Evolutionary conservation across 2,329 filamentous ascomycete genomes (phyloP), one percentile per base, ranked within the genome.

Genomic region (Neofusicoccum cordaticola): DNA sequence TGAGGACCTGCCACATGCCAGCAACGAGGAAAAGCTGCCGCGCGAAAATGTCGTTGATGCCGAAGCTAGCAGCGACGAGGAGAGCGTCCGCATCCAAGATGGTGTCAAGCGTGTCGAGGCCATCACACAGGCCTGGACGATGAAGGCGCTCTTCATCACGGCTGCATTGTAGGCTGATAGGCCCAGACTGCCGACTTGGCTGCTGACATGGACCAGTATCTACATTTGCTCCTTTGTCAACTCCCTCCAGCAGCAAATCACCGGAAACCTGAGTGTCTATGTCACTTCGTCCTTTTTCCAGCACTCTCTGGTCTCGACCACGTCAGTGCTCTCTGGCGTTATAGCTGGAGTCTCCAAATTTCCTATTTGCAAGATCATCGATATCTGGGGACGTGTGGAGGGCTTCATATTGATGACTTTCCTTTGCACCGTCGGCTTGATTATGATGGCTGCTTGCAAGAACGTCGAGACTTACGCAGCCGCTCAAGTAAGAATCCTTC

Each of bases 361-460:
- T 6, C 85, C 87, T 0, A 82, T 88, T 67, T 87, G 88, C 62
- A 90, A 90, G 74, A 79, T 90, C 17, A 80, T 90, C 61, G 86
- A 91, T 75, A 80, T 88, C 42, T 90, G 86, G 80, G 88, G 88
- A 64, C 85, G 88, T 39, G 83, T 87, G 13, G 84, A 89, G 71
- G 88, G 86, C 13, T 85, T 88, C 69, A 74, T 82, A 19, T 65
- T 88, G 35, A 85, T 84, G 70, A 77, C 86, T 1, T 63, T 80
- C 12, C 75, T 85, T 62, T 82, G 82, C 70, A 78, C 83, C 6
- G 50, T 83, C 1, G 84, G 84, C 19, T 52, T 83, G 1, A 83
- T 85, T 19, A 81, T 90, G 77, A 88, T 89, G 81, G 88, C 88
- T 8, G 81, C 80, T 0, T 88, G 83, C 72, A 79, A 80, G 2